phyloP scores from a whole-genome alignment of 495 filamentous ascomycete species.

The Neurospora sublineolata region DNA sequence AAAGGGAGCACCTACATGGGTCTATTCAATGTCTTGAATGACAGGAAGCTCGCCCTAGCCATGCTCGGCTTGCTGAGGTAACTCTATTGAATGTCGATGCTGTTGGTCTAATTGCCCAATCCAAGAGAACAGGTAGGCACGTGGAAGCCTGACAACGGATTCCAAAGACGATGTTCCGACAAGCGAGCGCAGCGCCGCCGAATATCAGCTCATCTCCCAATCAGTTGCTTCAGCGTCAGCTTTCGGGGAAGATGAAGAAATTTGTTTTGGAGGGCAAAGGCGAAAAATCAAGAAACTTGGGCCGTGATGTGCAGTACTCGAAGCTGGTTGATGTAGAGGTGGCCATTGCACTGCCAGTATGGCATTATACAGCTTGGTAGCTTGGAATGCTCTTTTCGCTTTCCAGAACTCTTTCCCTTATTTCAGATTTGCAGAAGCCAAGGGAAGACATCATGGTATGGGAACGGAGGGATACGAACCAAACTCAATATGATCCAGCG shows the following conservation, averaged over 20 bases:
- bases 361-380: not conserved
- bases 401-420: not conserved
- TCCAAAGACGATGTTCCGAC: not conserved
- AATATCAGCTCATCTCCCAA: not conserved
- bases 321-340: not conserved
- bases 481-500: not conserved
- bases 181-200: not conserved
- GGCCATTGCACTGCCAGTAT: not conserved
- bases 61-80: not conserved
- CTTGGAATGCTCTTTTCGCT: not conserved
- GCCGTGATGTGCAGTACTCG: not conserved
- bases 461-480: not conserved
- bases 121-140: not conserved
- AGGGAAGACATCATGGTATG: not conserved
- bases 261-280: not conserved
- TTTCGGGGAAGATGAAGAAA: not conserved
- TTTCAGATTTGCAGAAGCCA: not conserved
- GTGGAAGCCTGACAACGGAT: not conserved
- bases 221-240: not conserved
- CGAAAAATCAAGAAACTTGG: not conserved
- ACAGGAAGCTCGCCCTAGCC: constrained; percentile 6
- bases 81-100: not conserved
- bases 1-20: constrained; percentile 1
- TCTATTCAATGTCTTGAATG: constrained; percentile 13
- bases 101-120: not conserved